Evolutionary conservation across 1,139 yeast genomes (phyloP).

Genomic region (Suhomyces wounanorum): DNA sequence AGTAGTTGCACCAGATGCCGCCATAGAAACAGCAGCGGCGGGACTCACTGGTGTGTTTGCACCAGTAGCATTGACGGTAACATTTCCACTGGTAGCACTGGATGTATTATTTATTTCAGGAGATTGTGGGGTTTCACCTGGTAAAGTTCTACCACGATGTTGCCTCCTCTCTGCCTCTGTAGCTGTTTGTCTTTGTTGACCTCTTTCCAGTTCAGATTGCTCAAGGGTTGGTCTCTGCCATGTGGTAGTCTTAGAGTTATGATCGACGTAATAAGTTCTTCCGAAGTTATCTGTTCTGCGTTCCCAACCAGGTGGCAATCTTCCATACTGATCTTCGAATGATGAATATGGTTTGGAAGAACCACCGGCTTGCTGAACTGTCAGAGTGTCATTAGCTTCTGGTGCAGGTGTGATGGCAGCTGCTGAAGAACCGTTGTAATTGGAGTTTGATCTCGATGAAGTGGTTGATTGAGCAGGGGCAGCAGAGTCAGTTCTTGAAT

Average conservation of each 20-base stretch:
- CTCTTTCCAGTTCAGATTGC: slow-evolving; percentile 67
- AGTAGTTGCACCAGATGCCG: slow-evolving; percentile 89
- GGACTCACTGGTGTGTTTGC: slow-evolving; percentile 57
- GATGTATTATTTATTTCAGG: slow-evolving; percentile 23
- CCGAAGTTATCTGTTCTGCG: slow-evolving; percentile 97
- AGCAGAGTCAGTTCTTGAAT: slow-evolving; percentile 16
- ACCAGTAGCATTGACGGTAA: slow-evolving; percentile 50
- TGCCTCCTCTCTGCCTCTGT: slow-evolving; percentile 90
- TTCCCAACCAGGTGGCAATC: slow-evolving; percentile 99
- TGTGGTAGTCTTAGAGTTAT: slow-evolving; percentile 94
- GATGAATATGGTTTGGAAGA: slow-evolving; percentile 73
- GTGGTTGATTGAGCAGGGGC: slow-evolving; percentile 15
- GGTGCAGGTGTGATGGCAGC: slow-evolving; percentile 15
- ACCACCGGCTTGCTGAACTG: slow-evolving; percentile 10
- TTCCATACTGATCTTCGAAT: slow-evolving; percentile 94
- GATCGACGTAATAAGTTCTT: slow-evolving; percentile 96
- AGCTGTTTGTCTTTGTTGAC: slow-evolving; percentile 56
- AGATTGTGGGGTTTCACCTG: slow-evolving; percentile 61
- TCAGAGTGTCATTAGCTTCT: slow-evolving; percentile 15
- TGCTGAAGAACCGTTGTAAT: slow-evolving; percentile 11
- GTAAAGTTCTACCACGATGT: slow-evolving; percentile 87
- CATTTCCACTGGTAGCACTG: slow-evolving; percentile 37
- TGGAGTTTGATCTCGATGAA: slow-evolving; percentile 14
- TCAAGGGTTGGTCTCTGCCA: slow-evolving; percentile 94
- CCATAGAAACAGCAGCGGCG: slow-evolving; percentile 75